phyloP scores from a whole-genome alignment of 2,329 filamentous ascomycete genomes.

The Hypoxylon sp. region DNA sequence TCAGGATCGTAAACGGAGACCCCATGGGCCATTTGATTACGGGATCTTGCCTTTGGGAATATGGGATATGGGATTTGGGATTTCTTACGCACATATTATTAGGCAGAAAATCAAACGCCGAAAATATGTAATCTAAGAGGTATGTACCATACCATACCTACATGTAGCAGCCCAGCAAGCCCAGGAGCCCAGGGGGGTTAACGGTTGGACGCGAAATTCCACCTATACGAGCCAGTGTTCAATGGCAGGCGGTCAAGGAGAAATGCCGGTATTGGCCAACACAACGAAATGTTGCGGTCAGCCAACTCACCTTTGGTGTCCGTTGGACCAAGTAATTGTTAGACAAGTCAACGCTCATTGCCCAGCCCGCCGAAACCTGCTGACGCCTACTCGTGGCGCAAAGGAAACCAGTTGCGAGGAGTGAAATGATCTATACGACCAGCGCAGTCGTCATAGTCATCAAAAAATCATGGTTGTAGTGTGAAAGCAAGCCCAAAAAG shows the following conservation, averaged over 20 bases:
- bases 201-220: constrained; percentile 39
- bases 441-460: constrained; percentile 31
- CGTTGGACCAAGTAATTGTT: constrained; percentile 33
- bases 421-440: constrained; percentile 31
- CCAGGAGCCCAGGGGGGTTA: background rate
- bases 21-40: constrained; percentile 31
- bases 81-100: constrained; percentile 43
- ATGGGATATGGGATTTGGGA: constrained; percentile 40
- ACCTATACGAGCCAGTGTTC: constrained; percentile 47
- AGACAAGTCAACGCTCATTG: constrained; percentile 27
- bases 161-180: background rate
- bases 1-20: constrained; percentile 46
- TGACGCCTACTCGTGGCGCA: constrained; percentile 41
- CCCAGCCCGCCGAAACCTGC: constrained; percentile 36
- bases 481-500: constrained; percentile 22
- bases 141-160: too few relatives aligned
- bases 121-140: constrained; percentile 26
- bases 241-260: constrained; percentile 47
- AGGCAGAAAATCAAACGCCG: constrained; percentile 51
- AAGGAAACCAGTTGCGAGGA: constrained; percentile 42
- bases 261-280: constrained; percentile 48
- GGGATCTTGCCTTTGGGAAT: constrained; percentile 37
- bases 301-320: constrained; percentile 41
- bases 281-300: constrained; percentile 50
- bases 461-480: constrained; percentile 23